These are phyloP conservation scores for Onygenales sp. DNA, from an alignment of 2,329 filamentous ascomycete genomes.

Conservation along the genomic window DNA sequence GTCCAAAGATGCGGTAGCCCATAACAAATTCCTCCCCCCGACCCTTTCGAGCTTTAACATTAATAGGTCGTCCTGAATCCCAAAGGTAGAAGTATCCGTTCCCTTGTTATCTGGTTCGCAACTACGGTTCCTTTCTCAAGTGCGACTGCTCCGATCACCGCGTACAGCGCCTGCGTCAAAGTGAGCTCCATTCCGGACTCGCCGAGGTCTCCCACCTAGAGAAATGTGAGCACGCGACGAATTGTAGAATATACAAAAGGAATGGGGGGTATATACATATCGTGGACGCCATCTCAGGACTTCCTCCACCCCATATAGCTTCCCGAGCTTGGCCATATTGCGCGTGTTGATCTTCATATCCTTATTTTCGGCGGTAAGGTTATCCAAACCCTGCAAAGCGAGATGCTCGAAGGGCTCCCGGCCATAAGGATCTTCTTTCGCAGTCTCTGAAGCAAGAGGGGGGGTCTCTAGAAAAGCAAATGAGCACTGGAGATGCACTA, in stretches of 20 bases:
- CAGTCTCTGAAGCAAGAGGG: conserved; percentile 18
- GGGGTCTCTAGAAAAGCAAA: conserved; percentile 49
- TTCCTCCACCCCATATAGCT: conserved; percentile 58
- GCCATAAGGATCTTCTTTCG: conserved; percentile 41
- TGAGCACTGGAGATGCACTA: conserved; percentile 56
- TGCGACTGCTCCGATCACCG: conserved; percentile 81
- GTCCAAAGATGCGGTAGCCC: conserved; percentile 9
- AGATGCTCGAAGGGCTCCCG: conserved; percentile 61
- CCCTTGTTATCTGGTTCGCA: conserved; percentile 64
- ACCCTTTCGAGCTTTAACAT: conserved; percentile 6
- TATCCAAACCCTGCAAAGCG: conserved; percentile 62
- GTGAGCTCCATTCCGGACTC: conserved; percentile 67
- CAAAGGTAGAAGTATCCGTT: conserved; percentile 58
- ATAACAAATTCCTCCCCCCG: conserved; percentile 1
- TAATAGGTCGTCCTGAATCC: conserved; percentile 25
- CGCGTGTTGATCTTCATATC: conserved; percentile 53
- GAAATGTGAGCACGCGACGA: neutral
- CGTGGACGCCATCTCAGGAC: conserved; percentile 85
- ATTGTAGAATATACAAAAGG: neutral
- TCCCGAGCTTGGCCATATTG: conserved; percentile 59
- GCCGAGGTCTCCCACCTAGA: conserved; percentile 56
- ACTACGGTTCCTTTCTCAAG: conserved; percentile 74
- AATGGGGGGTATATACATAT: conserved; percentile 49
- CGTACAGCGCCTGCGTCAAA: conserved; percentile 67
- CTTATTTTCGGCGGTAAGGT: conserved; percentile 55